These are phyloP conservation scores for Hyphopichia burtonii DNA, from an alignment of 1,139 yeast genomes.

Conservation along the genomic window DNA sequence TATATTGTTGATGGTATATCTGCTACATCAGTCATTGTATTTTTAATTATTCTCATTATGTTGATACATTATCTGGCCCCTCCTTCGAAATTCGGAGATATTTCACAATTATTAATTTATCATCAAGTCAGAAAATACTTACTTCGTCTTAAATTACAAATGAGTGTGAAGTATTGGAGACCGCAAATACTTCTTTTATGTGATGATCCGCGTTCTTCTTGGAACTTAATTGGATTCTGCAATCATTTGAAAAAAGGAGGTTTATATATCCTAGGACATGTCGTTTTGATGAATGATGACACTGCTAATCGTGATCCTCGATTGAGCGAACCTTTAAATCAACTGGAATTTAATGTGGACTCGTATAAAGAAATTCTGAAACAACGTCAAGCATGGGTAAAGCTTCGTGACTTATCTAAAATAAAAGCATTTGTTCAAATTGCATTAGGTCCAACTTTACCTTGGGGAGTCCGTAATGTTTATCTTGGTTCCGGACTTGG, in stretches of 20 bases:
- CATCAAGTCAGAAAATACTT: conserved; percentile 94
- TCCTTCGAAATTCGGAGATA: conserved; percentile 97
- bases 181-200: conserved; percentile 87
- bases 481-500: conserved; percentile 92
- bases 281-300: conserved; percentile 60
- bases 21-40: conserved; percentile 72
- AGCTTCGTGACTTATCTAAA: conserved; percentile 70
- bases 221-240: conserved; percentile 93
- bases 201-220: conserved; percentile 86
- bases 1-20: conserved; percentile 89
- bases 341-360: conserved; percentile 27
- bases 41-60: conserved; percentile 64
- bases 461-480: conserved; percentile 96
- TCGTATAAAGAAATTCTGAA: conserved; percentile 62
- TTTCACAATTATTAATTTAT: conserved; percentile 87
- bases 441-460: conserved; percentile 79
- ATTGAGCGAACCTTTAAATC: conserved; percentile 9
- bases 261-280: conserved; percentile 87
- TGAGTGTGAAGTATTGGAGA: conserved; percentile 94
- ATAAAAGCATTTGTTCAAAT: conserved; percentile 94
- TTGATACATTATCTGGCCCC: conserved; percentile 88
- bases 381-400: conserved; percentile 80
- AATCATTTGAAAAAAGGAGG: conserved; percentile 95
- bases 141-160: conserved; percentile 73
- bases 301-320: conserved; percentile 7